A percentile compares a stretch with the other conserved stretches of the same genome.
phyloP scores from a whole-genome alignment of 1,284 basidiomycete species.

The Xanthoconium separans region DNA sequence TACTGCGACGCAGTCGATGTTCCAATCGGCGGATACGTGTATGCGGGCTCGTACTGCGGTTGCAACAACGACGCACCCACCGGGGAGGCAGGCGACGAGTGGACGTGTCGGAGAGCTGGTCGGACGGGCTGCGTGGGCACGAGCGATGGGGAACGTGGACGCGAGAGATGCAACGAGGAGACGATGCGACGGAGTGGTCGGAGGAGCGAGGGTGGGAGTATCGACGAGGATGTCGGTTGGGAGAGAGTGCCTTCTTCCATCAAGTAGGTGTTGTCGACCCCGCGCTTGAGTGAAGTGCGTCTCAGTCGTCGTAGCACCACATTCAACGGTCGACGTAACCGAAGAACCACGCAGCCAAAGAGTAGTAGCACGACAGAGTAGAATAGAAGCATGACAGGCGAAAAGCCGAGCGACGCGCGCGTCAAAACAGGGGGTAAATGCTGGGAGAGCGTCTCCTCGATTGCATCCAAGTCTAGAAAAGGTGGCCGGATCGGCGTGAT shows the following conservation, averaged over 20 bases:
- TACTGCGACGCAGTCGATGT: conserved; percentile 33
- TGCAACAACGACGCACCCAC: conserved; percentile 11
- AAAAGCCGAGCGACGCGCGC: conserved; percentile 66
- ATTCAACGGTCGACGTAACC: conserved; percentile 56
- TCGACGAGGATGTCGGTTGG: conserved; percentile 31
- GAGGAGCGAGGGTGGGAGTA: conserved; percentile 34
- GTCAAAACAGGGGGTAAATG: conserved; percentile 61
- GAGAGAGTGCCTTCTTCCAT: conserved; percentile 59
- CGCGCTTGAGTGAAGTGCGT: conserved; percentile 38
- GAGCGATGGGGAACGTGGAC: conserved; percentile 31
- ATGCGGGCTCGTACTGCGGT: conserved; percentile 21
- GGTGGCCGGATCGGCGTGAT: conserved; percentile 62
- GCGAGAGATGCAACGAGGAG: conserved; percentile 28
- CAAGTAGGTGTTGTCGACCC: conserved; percentile 42
- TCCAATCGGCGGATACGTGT: conserved; percentile 15
- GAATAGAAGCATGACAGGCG: conserved; percentile 58
- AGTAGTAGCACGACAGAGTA: conserved; percentile 45
- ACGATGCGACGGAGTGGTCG: conserved; percentile 41
- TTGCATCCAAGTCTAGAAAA: conserved; percentile 54
- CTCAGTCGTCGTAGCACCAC: conserved; percentile 47
- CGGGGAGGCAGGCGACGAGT: conserved; percentile 26
- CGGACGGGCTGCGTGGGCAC: conserved; percentile 24
- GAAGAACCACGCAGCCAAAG: conserved; percentile 45
- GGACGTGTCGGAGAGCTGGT: conserved; percentile 21
- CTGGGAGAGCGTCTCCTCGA: conserved; percentile 62